A percentile compares a stretch with the other conserved stretches of the same genome.
These are phyloP conservation scores for Arthrobotrys conoides DNA, from an alignment of 2,329 filamentous ascomycete species.

Conservation along the genomic window DNA sequence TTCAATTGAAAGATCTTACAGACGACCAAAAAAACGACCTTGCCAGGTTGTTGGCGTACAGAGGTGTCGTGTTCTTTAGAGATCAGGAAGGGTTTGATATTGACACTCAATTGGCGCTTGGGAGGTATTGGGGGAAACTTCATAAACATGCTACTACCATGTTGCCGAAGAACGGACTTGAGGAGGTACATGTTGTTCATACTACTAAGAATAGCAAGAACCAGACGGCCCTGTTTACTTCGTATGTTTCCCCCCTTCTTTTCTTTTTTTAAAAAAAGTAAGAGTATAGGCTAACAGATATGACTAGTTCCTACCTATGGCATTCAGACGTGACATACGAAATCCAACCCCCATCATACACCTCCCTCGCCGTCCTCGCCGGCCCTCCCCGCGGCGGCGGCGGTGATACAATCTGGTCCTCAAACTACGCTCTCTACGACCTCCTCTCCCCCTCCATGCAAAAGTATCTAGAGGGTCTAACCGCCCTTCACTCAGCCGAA, in stretches of 20 bases:
- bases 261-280: no score
- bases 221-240: slow-evolving; percentile 72
- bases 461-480: slow-evolving; percentile 73
- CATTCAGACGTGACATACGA: slow-evolving; percentile 72
- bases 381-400: slow-evolving; percentile 72
- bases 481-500: slow-evolving; percentile 72
- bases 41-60: slow-evolving; percentile 71
- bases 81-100: slow-evolving; percentile 72
- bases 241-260: slow-evolving; percentile 63
- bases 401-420: slow-evolving; percentile 74
- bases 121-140: slow-evolving; percentile 71
- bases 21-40: slow-evolving; percentile 72
- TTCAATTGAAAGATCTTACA: slow-evolving; percentile 70
- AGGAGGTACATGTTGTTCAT: slow-evolving; percentile 74
- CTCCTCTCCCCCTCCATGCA: slow-evolving; percentile 73
- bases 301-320: slow-evolving; percentile 54
- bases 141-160: slow-evolving; percentile 73
- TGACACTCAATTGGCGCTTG: slow-evolving; percentile 71
- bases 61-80: slow-evolving; percentile 74
- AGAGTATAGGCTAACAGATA: neutral
- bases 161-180: slow-evolving; percentile 70
- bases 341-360: slow-evolving; percentile 73
- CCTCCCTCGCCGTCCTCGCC: slow-evolving; percentile 71
- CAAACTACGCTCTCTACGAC: slow-evolving; percentile 74
- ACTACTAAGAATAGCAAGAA: slow-evolving; percentile 71